Evolutionary conservation across 768 basidiomycete species (phyloP).

Genomic region (Amanita brunnescens): DNA sequence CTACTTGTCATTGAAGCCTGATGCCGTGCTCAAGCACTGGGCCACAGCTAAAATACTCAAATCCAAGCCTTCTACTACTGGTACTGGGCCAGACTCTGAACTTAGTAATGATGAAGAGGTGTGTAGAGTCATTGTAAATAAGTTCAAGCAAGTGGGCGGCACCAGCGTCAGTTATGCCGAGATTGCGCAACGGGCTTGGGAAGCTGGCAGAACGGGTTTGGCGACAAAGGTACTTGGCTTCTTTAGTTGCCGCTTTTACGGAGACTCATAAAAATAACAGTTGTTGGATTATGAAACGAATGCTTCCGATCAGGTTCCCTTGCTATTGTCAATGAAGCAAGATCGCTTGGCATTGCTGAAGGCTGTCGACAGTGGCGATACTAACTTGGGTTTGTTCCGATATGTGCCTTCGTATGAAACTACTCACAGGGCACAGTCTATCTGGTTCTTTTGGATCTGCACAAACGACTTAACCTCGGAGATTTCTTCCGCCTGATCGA

Average conservation of each 20-base stretch:
- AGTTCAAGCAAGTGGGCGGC: constrained; percentile 77
- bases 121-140: constrained; percentile 78
- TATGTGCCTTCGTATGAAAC: neutral
- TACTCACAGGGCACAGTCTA: constrained; percentile 55
- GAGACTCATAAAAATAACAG: constrained; percentile 26
- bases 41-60: constrained; percentile 84
- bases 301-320: constrained; percentile 87
- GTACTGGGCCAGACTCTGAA: constrained; percentile 43
- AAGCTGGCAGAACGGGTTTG: constrained; percentile 67
- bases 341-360: constrained; percentile 81
- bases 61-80: constrained; percentile 51
- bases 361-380: constrained; percentile 91
- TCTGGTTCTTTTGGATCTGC: constrained; percentile 83
- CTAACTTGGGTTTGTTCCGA: constrained; percentile 68
- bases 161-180: constrained; percentile 87
- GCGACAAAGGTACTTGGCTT: constrained; percentile 63
- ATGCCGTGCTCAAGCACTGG: constrained; percentile 91
- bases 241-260: neutral
- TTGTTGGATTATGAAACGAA: constrained; percentile 85
- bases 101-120: constrained; percentile 67
- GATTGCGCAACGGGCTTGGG: constrained; percentile 91
- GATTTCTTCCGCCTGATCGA: constrained; percentile 93
- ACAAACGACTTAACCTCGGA: constrained; percentile 76
- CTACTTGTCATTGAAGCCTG: constrained; percentile 75
- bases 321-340: constrained; percentile 92